These are phyloP conservation scores for Trichoderma afroharzianum DNA, from an alignment of 2,329 filamentous ascomycete genomes.

Conservation along the genomic window DNA sequence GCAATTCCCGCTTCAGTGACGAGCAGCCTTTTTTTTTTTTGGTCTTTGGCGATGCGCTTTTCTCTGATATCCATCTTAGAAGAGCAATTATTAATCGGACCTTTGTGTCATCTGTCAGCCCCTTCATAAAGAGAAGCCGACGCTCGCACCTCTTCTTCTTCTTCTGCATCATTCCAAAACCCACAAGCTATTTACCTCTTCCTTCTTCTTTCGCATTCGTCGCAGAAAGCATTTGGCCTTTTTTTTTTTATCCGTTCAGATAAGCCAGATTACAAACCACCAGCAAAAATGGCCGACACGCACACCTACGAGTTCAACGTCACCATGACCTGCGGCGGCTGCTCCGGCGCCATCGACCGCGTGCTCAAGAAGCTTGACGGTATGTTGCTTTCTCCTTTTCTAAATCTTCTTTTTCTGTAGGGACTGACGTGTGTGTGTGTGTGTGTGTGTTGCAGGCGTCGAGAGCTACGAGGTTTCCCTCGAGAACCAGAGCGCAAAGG, in stretches of 20 bases:
- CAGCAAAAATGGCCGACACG: slow-evolving; percentile 60
- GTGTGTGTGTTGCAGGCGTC: slow-evolving; percentile 58
- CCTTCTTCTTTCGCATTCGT: not conserved
- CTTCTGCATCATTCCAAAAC: not conserved
- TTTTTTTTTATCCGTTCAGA: not conserved
- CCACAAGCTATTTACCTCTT: not conserved
- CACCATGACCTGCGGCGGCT: slow-evolving; percentile 91
- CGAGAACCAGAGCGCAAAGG: slow-evolving; percentile 76
- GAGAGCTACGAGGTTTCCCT: slow-evolving; percentile 84
- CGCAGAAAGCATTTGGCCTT: not conserved
- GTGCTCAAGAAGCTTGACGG: slow-evolving; percentile 90
- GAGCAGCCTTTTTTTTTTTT: not conserved
- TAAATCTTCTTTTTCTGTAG: not conserved
- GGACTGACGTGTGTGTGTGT: not conserved
- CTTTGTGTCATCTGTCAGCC: not conserved
- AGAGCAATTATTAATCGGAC: slow-evolving; percentile 13
- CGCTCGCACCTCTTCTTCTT: not conserved
- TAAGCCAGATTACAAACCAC: not conserved
- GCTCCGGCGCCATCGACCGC: slow-evolving; percentile 88
- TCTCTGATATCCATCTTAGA: not conserved
- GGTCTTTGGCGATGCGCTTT: not conserved
- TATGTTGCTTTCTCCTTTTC: slow-evolving; percentile 39
- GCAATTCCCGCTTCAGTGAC: slow-evolving; percentile 11
- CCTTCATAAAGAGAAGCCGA: not conserved
- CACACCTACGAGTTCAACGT: slow-evolving; percentile 96